Evolutionary conservation across 2,329 filamentous ascomycete species (phyloP).

Genomic region (Monosporascus sp.): DNA sequence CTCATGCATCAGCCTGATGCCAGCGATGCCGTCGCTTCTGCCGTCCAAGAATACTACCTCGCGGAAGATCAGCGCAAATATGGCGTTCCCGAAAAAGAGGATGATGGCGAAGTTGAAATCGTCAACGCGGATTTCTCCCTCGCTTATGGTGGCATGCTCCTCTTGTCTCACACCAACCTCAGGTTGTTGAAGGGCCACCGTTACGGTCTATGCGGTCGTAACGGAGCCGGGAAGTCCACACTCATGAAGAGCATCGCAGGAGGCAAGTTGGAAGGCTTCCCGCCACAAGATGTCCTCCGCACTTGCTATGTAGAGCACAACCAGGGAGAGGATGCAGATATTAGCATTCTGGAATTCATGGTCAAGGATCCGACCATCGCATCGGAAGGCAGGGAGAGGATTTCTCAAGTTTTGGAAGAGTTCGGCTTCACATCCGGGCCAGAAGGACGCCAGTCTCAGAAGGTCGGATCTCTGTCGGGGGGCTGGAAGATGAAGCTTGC

Average conservation of each 20-base stretch:
- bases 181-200: constrained; percentile 92
- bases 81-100: constrained; percentile 77
- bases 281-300: constrained; percentile 81
- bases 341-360: constrained; percentile 92
- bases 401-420: constrained; percentile 77
- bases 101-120: constrained; percentile 90
- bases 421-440: constrained; percentile 92
- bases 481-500: constrained; percentile 99
- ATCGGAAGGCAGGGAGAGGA: constrained; percentile 71
- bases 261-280: constrained; percentile 96
- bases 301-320: constrained; percentile 99
- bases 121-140: constrained; percentile 98
- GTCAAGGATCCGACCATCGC: constrained; percentile 83
- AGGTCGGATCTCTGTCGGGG: constrained; percentile 90
- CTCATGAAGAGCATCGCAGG: constrained; percentile 95
- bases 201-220: constrained; percentile 94
- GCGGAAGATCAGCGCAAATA: constrained; percentile 84
- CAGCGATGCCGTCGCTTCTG: constrained; percentile 59
- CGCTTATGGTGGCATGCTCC: constrained; percentile 94
- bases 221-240: constrained; percentile 98
- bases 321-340: constrained; percentile 94
- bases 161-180: constrained; percentile 93
- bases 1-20: constrained; percentile 60
- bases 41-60: constrained; percentile 72
- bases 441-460: constrained; percentile 81